A percentile compares a stretch with the other conserved stretches of the same genome.
Evolutionary conservation across 2,329 filamentous ascomycete species (phyloP).

Genomic region (Didymella sp.): DNA sequence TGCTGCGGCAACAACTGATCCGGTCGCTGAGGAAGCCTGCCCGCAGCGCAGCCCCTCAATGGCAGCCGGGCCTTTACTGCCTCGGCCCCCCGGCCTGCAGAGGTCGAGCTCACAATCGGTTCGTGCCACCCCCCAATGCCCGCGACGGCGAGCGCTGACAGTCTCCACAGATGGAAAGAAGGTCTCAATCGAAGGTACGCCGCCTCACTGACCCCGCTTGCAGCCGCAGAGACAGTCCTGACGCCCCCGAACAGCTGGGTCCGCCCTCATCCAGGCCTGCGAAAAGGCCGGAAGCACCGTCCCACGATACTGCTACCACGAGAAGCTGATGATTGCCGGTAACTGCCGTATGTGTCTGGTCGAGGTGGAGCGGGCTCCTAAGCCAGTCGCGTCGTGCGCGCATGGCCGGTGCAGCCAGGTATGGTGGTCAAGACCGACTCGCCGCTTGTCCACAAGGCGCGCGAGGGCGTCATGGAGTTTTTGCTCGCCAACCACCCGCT

Average conservation of each 20-base stretch:
- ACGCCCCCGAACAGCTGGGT: conserved; percentile 72
- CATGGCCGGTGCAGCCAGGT: conserved; percentile 97
- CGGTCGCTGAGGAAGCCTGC: conserved; percentile 66
- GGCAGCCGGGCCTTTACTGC: conserved; percentile 82
- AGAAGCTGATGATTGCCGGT: conserved; percentile 99
- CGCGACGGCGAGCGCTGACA: conserved; percentile 43
- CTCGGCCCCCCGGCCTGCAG: conserved; percentile 77
- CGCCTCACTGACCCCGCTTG: conserved; percentile 12
- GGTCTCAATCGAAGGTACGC: conserved; percentile 91
- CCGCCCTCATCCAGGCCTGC: conserved; percentile 97
- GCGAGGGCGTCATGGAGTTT: conserved; percentile 99
- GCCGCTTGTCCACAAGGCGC: conserved; percentile 92
- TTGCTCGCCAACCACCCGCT: conserved; percentile 94
- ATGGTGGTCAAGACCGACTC: conserved; percentile 99
- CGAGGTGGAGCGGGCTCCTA: conserved; percentile 94
- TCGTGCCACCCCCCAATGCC: conserved; percentile 51
- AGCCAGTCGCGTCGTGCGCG: conserved; percentile 96
- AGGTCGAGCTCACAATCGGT: conserved; percentile 98
- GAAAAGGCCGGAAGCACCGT: conserved; percentile 94
- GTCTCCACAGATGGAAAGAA: conserved; percentile 84
- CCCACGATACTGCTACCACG: conserved; percentile 98
- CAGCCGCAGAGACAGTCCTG: conserved; percentile 34
- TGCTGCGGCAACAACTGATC: conserved; percentile 70
- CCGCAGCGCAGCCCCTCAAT: conserved; percentile 59
- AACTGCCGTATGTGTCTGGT: conserved; percentile 99